These are phyloP conservation scores for Xenoacremonium recifei DNA, from an alignment of 2,329 filamentous ascomycete species.

Conservation along the genomic window DNA sequence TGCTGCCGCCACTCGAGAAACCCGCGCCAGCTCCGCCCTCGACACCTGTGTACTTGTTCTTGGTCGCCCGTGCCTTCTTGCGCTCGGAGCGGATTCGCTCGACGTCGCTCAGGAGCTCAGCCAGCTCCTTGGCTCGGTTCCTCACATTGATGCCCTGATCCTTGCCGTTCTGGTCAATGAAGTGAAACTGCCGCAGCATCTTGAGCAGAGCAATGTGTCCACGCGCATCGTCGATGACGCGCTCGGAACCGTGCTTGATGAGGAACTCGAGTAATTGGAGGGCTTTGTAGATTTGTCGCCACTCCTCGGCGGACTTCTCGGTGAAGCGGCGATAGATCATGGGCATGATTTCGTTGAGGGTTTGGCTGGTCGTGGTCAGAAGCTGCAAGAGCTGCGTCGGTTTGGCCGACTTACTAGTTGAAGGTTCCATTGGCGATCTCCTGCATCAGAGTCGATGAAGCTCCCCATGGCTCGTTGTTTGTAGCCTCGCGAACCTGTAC, in stretches of 20 bases:
- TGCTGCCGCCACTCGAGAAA: slow-evolving; percentile 45
- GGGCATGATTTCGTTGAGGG: slow-evolving; percentile 98
- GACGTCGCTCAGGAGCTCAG: slow-evolving; percentile 89
- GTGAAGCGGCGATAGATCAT: slow-evolving; percentile 99
- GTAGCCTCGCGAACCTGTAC: slow-evolving; percentile 91
- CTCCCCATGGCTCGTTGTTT: slow-evolving; percentile 98
- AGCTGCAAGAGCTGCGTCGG: slow-evolving; percentile 15
- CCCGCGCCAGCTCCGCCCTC: slow-evolving; percentile 74
- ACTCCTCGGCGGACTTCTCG: slow-evolving; percentile 96
- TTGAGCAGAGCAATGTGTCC: slow-evolving; percentile 93
- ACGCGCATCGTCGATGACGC: slow-evolving; percentile 94
- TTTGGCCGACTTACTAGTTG: slow-evolving; percentile 72
- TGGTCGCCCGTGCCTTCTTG: slow-evolving; percentile 88
- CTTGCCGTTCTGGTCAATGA: slow-evolving; percentile 92
- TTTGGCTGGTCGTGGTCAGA: slow-evolving; percentile 61
- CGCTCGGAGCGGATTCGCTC: slow-evolving; percentile 77
- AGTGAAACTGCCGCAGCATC: slow-evolving; percentile 99
- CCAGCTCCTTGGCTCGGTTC: slow-evolving; percentile 92
- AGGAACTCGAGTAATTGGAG: slow-evolving; percentile 95
- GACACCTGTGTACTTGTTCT: slow-evolving; percentile 93
- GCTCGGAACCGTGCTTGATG: slow-evolving; percentile 96
- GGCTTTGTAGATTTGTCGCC: slow-evolving; percentile 98
- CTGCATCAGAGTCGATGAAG: slow-evolving; percentile 83
- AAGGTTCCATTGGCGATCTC: slow-evolving; percentile 98
- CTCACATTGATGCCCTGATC: slow-evolving; percentile 98